Evolutionary conservation across 495 filamentous ascomycete genomes (phyloP).

Genomic region (Aspergillus hancockii): DNA sequence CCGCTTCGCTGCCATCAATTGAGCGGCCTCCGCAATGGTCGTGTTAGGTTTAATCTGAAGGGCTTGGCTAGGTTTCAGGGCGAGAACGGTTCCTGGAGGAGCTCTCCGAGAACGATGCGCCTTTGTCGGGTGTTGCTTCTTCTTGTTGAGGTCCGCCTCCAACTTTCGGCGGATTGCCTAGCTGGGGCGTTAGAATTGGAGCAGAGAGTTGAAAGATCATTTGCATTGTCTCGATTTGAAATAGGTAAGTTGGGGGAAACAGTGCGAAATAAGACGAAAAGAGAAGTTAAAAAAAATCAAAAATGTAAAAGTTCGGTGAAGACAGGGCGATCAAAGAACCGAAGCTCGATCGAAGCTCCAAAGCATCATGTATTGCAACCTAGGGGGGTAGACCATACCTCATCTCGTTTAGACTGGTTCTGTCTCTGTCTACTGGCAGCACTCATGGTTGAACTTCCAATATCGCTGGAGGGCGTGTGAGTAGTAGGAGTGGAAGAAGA

Average conservation of each 20-base stretch:
- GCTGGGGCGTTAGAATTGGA: slow-evolving; percentile 4
- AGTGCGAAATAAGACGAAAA: neutral
- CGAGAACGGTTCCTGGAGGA: slow-evolving; percentile 91
- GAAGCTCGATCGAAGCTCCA: neutral
- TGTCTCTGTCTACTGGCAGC: slow-evolving; percentile 80
- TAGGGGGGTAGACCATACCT: slow-evolving; percentile 63
- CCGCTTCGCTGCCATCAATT: slow-evolving; percentile 98
- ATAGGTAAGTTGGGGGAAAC: neutral
- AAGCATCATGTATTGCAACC: slow-evolving; percentile 1
- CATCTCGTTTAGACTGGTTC: slow-evolving; percentile 96
- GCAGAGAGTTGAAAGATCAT: neutral
- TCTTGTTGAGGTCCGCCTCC: slow-evolving; percentile 97
- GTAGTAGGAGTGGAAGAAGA: slow-evolving; percentile 59
- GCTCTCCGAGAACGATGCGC: slow-evolving; percentile 87
- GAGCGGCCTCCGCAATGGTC: slow-evolving; percentile 93
- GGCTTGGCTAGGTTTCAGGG: slow-evolving; percentile 90
- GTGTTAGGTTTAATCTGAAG: slow-evolving; percentile 97
- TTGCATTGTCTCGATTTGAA: neutral
- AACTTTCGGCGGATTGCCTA: slow-evolving; percentile 96
- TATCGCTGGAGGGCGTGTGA: slow-evolving; percentile 60
- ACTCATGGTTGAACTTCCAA: slow-evolving; percentile 60
- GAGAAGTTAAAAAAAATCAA: neutral
- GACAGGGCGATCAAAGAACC: neutral
- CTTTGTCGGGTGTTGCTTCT: slow-evolving; percentile 75
- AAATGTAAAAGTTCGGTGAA: neutral